Conservation (phyloP, 2,329 filamentous ascomycete genomes). For the Coleophoma eucalyptorum region DNA sequence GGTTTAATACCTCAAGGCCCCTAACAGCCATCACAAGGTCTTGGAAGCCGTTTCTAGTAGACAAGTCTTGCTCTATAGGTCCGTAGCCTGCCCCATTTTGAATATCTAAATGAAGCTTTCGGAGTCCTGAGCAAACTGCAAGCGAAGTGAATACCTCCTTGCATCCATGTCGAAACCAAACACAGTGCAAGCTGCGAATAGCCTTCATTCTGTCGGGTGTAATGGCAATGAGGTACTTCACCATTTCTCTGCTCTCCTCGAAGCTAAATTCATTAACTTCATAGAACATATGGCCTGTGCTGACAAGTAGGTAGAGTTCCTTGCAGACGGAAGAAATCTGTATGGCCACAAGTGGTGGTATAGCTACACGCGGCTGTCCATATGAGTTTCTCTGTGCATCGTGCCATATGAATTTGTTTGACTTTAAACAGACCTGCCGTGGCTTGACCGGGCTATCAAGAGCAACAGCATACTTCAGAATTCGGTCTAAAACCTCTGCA, state of each 20-base stretch:
- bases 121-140: not conserved
- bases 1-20: not conserved
- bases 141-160: not conserved
- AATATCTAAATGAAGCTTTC: not conserved
- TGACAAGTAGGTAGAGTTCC: conserved; percentile 11
- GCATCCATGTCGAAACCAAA: not conserved
- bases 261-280: conserved; percentile 11
- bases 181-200: conserved; percentile 3
- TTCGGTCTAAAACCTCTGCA: conserved; percentile 6
- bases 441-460: conserved; percentile 7
- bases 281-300: conserved; percentile 13
- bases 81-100: not conserved
- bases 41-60: not conserved
- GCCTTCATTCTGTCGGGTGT: conserved; percentile 6
- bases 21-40: not conserved
- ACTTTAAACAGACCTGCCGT: conserved; percentile 1
- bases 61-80: not conserved
- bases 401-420: conserved; percentile 15
- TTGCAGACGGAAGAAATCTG: conserved; percentile 9
- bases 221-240: conserved; percentile 12
- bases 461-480: conserved; percentile 7
- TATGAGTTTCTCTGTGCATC: not conserved
- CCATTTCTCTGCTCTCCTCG: not conserved
- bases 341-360: conserved; percentile 5
- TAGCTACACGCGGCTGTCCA: not conserved